phyloP scores from a whole-genome alignment of 1,139 yeast species.

The Saccharomyces hybrid region DNA sequence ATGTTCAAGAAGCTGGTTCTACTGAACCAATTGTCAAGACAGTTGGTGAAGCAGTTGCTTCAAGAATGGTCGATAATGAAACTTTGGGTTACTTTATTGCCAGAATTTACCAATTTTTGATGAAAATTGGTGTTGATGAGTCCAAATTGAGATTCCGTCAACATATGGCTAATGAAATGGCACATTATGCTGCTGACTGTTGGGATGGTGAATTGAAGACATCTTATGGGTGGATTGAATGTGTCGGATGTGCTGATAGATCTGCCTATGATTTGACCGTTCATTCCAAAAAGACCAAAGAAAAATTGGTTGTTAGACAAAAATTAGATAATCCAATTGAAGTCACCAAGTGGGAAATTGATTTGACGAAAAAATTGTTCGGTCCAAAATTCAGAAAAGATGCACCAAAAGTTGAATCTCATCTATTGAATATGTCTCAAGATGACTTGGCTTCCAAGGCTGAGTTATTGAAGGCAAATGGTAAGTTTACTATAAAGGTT shows the following conservation, averaged over 20 bases:
- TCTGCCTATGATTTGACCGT: constrained; percentile 96
- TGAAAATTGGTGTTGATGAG: constrained; percentile 85
- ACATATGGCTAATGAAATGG: constrained; percentile 98
- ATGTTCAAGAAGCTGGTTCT: constrained; percentile 77
- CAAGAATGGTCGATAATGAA: constrained; percentile 90
- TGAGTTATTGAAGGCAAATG: constrained; percentile 52
- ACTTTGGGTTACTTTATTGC: constrained; percentile 96
- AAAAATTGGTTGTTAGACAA: constrained; percentile 90
- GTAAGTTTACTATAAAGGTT: constrained; percentile 58
- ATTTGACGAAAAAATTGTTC: constrained; percentile 85
- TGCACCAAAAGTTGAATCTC: constrained; percentile 84
- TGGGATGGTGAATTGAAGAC: constrained; percentile 99
- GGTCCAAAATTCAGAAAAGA: constrained; percentile 97
- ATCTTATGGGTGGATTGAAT: constrained; percentile 98
- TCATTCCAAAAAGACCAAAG: constrained; percentile 91
- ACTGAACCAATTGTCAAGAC: constrained; percentile 58
- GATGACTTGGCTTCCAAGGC: constrained; percentile 76
- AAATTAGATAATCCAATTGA: constrained; percentile 74
- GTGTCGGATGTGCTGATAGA: constrained; percentile 99
- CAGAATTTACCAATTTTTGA: constrained; percentile 77
- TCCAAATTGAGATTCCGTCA: constrained; percentile 90
- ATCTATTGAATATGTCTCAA: constrained; percentile 70
- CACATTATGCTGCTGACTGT: constrained; percentile 98
- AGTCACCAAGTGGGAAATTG: constrained; percentile 77
- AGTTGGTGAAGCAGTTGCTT: constrained; percentile 81